Base-by-base conservation (phyloP, 176 grass and related monocot species). In the Bothriochloa decipiens region DNA sequence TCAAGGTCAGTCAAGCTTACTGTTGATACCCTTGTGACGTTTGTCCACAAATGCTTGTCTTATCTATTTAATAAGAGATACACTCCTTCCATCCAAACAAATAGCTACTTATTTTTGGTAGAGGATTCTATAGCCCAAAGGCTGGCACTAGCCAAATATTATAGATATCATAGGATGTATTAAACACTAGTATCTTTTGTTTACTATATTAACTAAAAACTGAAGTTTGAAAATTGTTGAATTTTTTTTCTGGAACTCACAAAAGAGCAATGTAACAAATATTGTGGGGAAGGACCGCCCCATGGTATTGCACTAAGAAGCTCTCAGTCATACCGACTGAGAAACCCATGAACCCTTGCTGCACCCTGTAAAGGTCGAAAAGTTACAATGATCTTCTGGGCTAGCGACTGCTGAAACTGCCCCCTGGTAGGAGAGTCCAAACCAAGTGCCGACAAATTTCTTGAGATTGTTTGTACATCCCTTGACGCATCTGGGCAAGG, bases 1-100 rank as follows among this genome's bases (percentile, higher is more conserved):
- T 52, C 46, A 75, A 52, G 72, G 16, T 46, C 26, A 4, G 70
- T 74, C 70, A 74, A 74, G 50, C 72, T 53, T 33, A 33, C 26
- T 4, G 1, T 53, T 53, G 25, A 20, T 35, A 35, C 1, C 16
- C 16, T 20, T 28, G 9, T 53, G 46, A 75, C 27, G 16, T 75
- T 11, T 33, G 8, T 5, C 46, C 26, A 20, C 49, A 49, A 74
- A 49, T 74, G 25, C 23, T 72, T 74, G 70, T 73, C 23, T 6
- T 74, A 49, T 75, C 0, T 52, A 32, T 33, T 75, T 33, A 75
- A 5, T 52, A 53, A 33, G 14, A 33, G 45, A 75, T 75, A 12
- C 45, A 75, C 4, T 4, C 26, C 46, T 52, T 52, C 45, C 3
- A 50, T 50, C 8, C 8, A 53, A 53, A 33, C 33, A 52, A 32